These are phyloP conservation scores for Crithidia fasciculata DNA, from an alignment of 208 protist species.

Conservation along the genomic window DNA sequence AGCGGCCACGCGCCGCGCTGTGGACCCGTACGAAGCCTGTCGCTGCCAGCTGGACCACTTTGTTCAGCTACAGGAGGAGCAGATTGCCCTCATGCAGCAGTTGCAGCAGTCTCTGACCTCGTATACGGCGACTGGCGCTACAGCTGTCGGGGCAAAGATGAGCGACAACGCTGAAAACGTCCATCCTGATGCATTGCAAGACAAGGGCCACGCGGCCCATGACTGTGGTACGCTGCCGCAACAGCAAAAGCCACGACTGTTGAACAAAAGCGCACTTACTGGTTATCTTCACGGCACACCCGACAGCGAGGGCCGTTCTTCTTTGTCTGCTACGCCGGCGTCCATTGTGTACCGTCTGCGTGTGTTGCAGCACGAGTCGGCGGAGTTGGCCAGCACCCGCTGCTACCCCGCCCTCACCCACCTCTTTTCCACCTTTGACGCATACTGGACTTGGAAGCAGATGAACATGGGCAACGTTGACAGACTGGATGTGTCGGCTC, in stretches of 20 bases:
- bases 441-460: conserved; percentile 35
- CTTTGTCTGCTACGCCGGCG: conserved; percentile 1
- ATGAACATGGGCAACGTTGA: background rate
- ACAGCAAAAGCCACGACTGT: too few species aligned
- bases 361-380: conserved; percentile 31
- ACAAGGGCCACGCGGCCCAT: background rate
- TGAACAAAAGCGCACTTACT: too few species aligned
- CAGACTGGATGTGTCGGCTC: background rate
- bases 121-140: background rate
- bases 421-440: conserved; percentile 31
- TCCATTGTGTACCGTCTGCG: conserved; percentile 22
- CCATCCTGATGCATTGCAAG: background rate
- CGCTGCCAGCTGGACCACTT: conserved; percentile 13
- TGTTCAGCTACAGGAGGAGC: conserved; percentile 23
- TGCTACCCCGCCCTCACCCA: conserved; percentile 18
- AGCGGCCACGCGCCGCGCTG: background rate
- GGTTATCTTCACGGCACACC: too few species aligned
- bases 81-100: conserved; percentile 11
- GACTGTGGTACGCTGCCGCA: background rate
- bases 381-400: conserved; percentile 14
- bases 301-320: too few species aligned
- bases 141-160: too few species aligned
- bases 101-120: conserved; percentile 7
- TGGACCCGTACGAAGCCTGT: conserved; percentile 26
- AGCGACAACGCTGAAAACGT: conserved; percentile 9